Evolutionary conservation across 148 eudicot species (phyloP).

Genomic region (Oxyria digyna): DNA sequence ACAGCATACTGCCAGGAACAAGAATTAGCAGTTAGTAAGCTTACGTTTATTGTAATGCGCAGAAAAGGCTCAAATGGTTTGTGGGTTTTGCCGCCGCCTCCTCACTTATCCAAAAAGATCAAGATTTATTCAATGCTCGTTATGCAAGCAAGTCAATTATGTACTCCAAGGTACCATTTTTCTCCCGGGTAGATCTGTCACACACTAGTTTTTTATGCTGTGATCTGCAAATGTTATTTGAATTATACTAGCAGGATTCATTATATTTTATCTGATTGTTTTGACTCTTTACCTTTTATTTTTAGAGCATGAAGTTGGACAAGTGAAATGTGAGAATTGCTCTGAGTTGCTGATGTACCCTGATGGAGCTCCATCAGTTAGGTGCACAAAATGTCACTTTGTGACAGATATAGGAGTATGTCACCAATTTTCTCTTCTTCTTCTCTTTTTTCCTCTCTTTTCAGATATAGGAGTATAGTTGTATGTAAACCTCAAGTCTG

Average conservation of each 20-base stretch:
- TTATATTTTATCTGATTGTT: background rate
- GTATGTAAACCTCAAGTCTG: background rate
- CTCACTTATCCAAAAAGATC: slow-evolving; percentile 6
- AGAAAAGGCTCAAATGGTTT: slow-evolving; percentile 11
- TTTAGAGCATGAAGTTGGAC: slow-evolving; percentile 88
- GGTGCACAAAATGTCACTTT: slow-evolving; percentile 60
- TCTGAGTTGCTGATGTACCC: slow-evolving; percentile 83
- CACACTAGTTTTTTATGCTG: background rate
- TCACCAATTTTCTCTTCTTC: slow-evolving; percentile 1
- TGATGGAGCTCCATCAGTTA: slow-evolving; percentile 60
- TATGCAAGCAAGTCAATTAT: slow-evolving; percentile 8
- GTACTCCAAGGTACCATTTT: slow-evolving; percentile 7
- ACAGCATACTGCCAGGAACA: background rate
- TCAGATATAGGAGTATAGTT: background rate
- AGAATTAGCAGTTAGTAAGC: background rate
- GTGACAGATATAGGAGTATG: slow-evolving; percentile 73
- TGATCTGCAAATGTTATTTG: background rate
- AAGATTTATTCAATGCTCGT: slow-evolving; percentile 7
- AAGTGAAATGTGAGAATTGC: slow-evolving; percentile 79
- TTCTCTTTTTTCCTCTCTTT: background rate
- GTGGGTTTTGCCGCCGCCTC: slow-evolving; percentile 11
- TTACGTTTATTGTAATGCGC: background rate
- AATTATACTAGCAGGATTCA: background rate
- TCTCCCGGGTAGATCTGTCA: background rate
- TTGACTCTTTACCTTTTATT: background rate